phyloP scores from a whole-genome alignment of 2,329 filamentous ascomycete genomes.

The Phaeosphaeria sp. region DNA sequence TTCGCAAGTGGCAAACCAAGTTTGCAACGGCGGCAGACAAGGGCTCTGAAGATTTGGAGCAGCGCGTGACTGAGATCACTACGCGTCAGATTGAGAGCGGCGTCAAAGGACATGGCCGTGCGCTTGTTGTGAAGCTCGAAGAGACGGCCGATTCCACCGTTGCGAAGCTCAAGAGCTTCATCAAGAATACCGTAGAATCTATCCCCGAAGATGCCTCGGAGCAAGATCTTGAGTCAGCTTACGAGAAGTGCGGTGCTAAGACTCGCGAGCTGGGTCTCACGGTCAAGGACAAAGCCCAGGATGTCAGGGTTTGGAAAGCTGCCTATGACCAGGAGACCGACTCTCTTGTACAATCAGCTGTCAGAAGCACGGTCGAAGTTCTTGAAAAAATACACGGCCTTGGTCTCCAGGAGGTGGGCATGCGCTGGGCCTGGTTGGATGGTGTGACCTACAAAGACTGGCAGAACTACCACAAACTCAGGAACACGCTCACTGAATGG shows the following conservation, averaged over 20 bases:
- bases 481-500: conserved; percentile 83
- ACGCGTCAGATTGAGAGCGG: conserved; percentile 71
- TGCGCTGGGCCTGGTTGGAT: conserved; percentile 94
- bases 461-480: conserved; percentile 91
- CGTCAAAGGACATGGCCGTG: conserved; percentile 69
- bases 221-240: conserved; percentile 58
- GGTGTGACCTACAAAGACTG: conserved; percentile 97
- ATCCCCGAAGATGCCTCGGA: conserved; percentile 66
- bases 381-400: conserved; percentile 83
- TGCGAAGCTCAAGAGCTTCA: conserved; percentile 68
- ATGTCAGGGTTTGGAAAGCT: conserved; percentile 77
- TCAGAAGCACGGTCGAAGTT: conserved; percentile 81
- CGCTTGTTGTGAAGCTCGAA: conserved; percentile 72
- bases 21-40: conserved; percentile 86
- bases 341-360: conserved; percentile 71
- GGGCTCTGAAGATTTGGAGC: conserved; percentile 72
- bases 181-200: conserved; percentile 61
- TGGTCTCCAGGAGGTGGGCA: conserved; percentile 88
- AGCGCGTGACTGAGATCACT: conserved; percentile 73
- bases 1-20: conserved; percentile 85
- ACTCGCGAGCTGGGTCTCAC: conserved; percentile 72
- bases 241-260: conserved; percentile 59
- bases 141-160: conserved; percentile 70
- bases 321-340: conserved; percentile 74
- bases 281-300: conserved; percentile 79